These are phyloP conservation scores for Aquilaria yunnanensis DNA, from an alignment of 345 rosid genomes.

Conservation along the genomic window DNA sequence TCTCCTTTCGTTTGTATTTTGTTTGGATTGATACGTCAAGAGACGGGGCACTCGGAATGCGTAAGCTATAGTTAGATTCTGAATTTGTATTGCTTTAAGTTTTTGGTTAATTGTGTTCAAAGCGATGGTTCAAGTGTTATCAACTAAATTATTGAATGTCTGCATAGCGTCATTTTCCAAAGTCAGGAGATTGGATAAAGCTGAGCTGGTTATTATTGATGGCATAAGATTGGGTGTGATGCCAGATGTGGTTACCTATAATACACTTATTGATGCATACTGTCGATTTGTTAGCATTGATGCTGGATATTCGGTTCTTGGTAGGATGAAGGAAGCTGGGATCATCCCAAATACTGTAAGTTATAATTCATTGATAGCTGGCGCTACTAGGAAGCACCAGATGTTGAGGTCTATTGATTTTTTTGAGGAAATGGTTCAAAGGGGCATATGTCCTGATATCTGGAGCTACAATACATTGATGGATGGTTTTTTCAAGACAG, in stretches of 20 bases:
- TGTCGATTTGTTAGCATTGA: conserved; percentile 53
- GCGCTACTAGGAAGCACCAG: conserved; percentile 39
- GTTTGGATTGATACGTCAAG: too few relatives aligned
- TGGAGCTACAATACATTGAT: conserved; percentile 85
- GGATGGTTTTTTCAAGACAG: conserved; percentile 66
- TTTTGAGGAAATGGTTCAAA: conserved; percentile 80
- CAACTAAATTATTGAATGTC: conserved; percentile 62
- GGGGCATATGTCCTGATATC: conserved; percentile 54
- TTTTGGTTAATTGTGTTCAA: neutral
- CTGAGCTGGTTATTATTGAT: conserved; percentile 55
- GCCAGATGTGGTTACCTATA: conserved; percentile 86
- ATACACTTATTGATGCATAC: conserved; percentile 55
- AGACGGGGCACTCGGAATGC: too few relatives aligned
- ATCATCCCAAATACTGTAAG: conserved; percentile 54
- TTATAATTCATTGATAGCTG: conserved; percentile 67
- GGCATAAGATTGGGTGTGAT: conserved; percentile 65
- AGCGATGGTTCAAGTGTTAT: conserved; percentile 32
- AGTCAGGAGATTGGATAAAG: conserved; percentile 42
- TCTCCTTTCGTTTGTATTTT: too few relatives aligned
- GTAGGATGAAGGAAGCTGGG: conserved; percentile 65
- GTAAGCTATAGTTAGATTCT: too few relatives aligned
- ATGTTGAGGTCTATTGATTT: conserved; percentile 38
- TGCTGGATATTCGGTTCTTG: conserved; percentile 47
- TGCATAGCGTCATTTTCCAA: conserved; percentile 55
- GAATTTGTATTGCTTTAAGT: too few relatives aligned